Evolutionary conservation across 441 rosid species (phyloP), one percentile per base, ranked within the genome.

Genomic region (Kokia cookei): DNA sequence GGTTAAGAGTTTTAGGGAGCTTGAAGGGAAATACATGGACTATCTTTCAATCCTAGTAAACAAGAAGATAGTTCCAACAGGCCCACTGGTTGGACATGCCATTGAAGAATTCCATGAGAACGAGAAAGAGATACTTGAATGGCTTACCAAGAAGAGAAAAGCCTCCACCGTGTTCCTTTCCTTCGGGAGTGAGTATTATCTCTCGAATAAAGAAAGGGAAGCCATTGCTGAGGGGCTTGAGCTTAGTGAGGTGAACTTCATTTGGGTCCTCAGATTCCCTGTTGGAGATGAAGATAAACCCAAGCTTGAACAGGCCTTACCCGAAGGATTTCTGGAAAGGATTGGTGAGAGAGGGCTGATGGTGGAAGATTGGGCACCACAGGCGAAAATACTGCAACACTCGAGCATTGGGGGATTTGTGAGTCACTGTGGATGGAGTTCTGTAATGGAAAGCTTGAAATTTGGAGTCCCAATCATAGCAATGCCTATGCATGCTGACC

Each of bases 401-500:
- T 35, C 19, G 2, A 48, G 80, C 57, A 58, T 75, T 3, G 83
- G 81, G 5, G 81, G 81, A 1, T 83, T 83, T 58, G 71, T 83
- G 71, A 78, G 82, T 53, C 82, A 83, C 19, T 83, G 86, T 26
- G 81, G 84, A 7, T 83, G 82, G 86, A 76, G 79, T 66, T 83
- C 84, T 0, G 71, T 69, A 62, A 77, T 77, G 73, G 86, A 84
- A 72, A 67, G 81, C 55, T 69, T 84, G 76, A 69, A 50, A 26
- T 59, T 68, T 24, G 83, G 82, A 4, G 75, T 83, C 14, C 86
- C 86, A 7, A 79, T 81, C 50, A 72, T 83, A 2, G 81, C 82
- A 6, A 72, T 76, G 79, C 76, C 82, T 0, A 83, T 78, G 86
- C 82, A 78, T 5, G 50, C 81, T 3, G 84, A 83, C 71, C 83